Conservation (phyloP, 106 monocot species). For the Vanilla planifolia region DNA sequence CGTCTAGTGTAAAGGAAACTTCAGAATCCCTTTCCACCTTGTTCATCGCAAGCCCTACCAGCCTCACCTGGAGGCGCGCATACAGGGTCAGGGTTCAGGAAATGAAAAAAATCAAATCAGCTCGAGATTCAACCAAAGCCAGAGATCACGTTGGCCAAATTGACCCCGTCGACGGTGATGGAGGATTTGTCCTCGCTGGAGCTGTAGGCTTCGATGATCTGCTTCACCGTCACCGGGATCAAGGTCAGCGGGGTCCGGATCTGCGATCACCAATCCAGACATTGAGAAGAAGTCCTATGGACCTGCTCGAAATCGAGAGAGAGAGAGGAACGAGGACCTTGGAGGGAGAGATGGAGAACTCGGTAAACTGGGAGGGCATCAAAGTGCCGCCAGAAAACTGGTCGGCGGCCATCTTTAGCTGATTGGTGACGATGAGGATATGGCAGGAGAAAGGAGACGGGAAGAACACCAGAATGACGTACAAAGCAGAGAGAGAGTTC, state of each 20-base stretch:
- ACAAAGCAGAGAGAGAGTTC: not conserved
- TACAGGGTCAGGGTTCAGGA: not conserved
- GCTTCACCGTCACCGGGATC: constrained; percentile 65
- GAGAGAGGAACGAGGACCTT: constrained; percentile 24
- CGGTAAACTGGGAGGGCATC: constrained; percentile 24
- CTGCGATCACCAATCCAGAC: constrained; percentile 13
- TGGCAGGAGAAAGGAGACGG: not conserved
- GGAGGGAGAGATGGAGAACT: constrained; percentile 23
- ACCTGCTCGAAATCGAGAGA: constrained; percentile 9
- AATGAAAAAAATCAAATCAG: not conserved
- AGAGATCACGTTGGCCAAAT: constrained; percentile 28
- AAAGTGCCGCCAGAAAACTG: constrained; percentile 24
- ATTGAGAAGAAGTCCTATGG: not conserved
- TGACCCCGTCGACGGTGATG: constrained; percentile 34
- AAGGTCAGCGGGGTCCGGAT: constrained; percentile 35
- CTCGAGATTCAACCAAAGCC: not conserved
- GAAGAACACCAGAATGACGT: not conserved
- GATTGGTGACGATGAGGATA: too few relatives aligned
- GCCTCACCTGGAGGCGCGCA: constrained; percentile 33
- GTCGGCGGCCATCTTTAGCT: not conserved
- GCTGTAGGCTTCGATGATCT: constrained; percentile 41
- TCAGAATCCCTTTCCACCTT: constrained; percentile 64
- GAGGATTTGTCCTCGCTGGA: constrained; percentile 34
- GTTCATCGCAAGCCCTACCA: constrained; percentile 65
- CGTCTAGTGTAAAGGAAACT: constrained; percentile 74